A percentile compares a stretch with the other conserved stretches of the same genome.
phyloP scores from a whole-genome alignment of 257 asterid species.

The Eucommia ulmoides region DNA sequence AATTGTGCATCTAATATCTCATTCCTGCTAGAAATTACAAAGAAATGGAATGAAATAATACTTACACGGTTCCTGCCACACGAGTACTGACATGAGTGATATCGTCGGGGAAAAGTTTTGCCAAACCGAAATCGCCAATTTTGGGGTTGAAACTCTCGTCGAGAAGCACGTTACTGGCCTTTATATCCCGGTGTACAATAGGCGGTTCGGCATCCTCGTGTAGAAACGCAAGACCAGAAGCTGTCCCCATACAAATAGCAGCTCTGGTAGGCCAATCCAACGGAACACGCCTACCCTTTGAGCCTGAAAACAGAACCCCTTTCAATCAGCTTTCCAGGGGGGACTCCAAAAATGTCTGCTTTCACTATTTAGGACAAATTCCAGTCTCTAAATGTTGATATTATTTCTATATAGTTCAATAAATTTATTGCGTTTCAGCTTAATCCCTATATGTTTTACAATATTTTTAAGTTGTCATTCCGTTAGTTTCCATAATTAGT shows the following conservation, averaged over 20 bases:
- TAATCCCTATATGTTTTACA: not conserved
- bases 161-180: constrained; percentile 83
- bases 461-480: not conserved
- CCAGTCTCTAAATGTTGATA: too few relatives aligned
- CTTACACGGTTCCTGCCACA: constrained; percentile 93
- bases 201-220: constrained; percentile 64
- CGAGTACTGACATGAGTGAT: constrained; percentile 83
- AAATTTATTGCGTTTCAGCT: not conserved
- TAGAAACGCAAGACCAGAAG: constrained; percentile 73
- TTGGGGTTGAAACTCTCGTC: constrained; percentile 51
- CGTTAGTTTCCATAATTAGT: not conserved
- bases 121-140: constrained; percentile 81
- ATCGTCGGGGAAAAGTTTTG: constrained; percentile 80
- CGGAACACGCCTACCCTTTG: constrained; percentile 23
- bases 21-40: not conserved
- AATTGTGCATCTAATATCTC: too few relatives aligned
- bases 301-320: constrained; percentile 20
- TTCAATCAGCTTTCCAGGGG: not conserved
- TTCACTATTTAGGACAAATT: too few relatives aligned
- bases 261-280: constrained; percentile 70
- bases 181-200: constrained; percentile 84
- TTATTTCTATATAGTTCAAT: too few relatives aligned
- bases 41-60: constrained; percentile 1
- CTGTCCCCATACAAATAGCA: constrained; percentile 59
- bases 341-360: too few relatives aligned